phyloP scores from a whole-genome alignment of 106 monocot species.

The Chionographis japonica region DNA sequence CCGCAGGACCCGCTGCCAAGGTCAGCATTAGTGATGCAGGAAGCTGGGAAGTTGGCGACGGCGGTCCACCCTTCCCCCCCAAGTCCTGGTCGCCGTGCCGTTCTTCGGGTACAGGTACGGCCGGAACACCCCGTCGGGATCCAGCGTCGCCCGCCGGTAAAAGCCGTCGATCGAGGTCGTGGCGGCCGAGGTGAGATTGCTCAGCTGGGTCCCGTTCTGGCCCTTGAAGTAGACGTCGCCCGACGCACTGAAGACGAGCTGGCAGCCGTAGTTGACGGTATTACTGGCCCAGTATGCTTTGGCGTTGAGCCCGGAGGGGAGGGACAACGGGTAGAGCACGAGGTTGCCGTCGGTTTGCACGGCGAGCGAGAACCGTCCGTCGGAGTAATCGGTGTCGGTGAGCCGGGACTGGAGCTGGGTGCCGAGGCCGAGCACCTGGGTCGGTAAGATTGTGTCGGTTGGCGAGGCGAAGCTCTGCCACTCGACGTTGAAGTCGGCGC shows the following conservation, averaged over 20 bases:
- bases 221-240: no score
- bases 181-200: no score
- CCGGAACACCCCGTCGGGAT: constrained; percentile 14
- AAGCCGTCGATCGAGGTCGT: no score
- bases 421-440: constrained; percentile 1
- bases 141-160: no score
- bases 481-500: background rate
- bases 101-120: constrained; percentile 4
- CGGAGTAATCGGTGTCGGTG: constrained; percentile 6
- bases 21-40: background rate
- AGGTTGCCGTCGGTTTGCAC: no score
- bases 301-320: no score
- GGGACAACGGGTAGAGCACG: no score
- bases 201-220: no score
- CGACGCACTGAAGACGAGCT: no score
- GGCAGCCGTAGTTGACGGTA: no score
- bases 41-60: background rate
- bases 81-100: background rate
- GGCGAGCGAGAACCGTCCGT: no score
- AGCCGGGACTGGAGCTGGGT: background rate
- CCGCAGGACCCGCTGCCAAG: constrained; percentile 9
- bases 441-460: constrained; percentile 24
- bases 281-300: no score
- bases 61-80: background rate
- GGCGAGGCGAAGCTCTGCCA: constrained; percentile 22